Base-by-base conservation (phyloP, 2,329 filamentous ascomycete genomes). In the Trichothecium sympodiale region DNA sequence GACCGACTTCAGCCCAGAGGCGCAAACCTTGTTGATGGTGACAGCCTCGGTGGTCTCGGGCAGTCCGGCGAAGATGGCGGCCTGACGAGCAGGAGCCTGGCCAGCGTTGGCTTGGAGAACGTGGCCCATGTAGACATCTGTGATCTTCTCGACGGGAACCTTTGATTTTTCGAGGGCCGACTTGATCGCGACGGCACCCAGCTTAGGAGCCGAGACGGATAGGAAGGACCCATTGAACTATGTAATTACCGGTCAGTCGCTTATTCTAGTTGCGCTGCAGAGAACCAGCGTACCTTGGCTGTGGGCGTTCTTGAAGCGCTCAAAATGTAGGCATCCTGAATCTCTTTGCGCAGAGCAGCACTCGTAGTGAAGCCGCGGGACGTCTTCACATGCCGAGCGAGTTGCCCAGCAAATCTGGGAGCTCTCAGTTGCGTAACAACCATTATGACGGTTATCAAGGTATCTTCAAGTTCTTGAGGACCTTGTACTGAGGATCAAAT, bases 11-110 rank as follows among this genome's bases (percentile, higher is more conserved):
- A 98, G 68, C 5, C 91, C 91, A 0, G 88, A 95, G 4, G 91
- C 83, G 65, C 91, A 98, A 41, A 98, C 91, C 64, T 98, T 98
- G 71, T 98, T 98, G 60, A 98, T 80, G 13, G 91, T 96, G 34
- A 82, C 80, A 26, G 88, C 83, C 62, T 98, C 91, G 38, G 93
- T 73, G 6, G 71, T 76, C n/a, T 77, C 66, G 8, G 86, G 72
- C 4, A 96, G 74, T 2, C 88, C 88, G 4, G 91, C 86, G 52
- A 93, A 89, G 41, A 96, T 82, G 45, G 77, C 67, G 9, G 91
- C 91, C 64, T 98, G 91, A 33, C 91, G 78, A 16, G 91, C 89
- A 2, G 91, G 91, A 1, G 91, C 77, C 62, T 98, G 91, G 31
- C 91, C 91, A 5, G 91, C 73, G 14, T 74, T 74, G 31, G 72